phyloP scores from a whole-genome alignment of 2,329 filamentous ascomycete genomes.

The Scedosporium boydii region DNA sequence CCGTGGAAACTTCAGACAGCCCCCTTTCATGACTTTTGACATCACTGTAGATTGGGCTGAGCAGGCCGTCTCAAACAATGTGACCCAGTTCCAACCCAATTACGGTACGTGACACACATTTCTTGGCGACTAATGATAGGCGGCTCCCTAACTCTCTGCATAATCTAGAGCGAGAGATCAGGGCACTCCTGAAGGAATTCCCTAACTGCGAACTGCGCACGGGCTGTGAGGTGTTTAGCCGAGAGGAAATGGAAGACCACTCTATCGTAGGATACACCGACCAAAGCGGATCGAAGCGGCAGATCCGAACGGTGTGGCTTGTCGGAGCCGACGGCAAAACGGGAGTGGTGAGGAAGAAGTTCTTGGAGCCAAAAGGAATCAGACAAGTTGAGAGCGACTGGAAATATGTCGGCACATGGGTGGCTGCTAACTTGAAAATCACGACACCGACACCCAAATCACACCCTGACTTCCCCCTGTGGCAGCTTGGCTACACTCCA shows the following conservation, averaged over 20 bases:
- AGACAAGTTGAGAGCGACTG: slow-evolving; percentile 20
- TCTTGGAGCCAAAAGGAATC: slow-evolving; percentile 31
- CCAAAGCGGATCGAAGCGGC: neutral
- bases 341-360: slow-evolving; percentile 33
- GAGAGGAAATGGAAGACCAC: neutral
- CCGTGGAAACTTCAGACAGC: neutral
- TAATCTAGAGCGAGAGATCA: neutral
- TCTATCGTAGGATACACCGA: neutral
- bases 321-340: slow-evolving; percentile 38
- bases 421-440: slow-evolving; percentile 36
- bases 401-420: slow-evolving; percentile 32
- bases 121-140: neutral
- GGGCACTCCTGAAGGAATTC: slow-evolving; percentile 2
- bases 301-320: slow-evolving; percentile 12
- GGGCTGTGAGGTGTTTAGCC: neutral
- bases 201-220: neutral
- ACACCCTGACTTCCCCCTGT: slow-evolving; percentile 38
- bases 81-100: slow-evolving; percentile 2
- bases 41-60: slow-evolving; percentile 1
- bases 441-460: slow-evolving; percentile 30
- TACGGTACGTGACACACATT: neutral
- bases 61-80: slow-evolving; percentile 2
- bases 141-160: neutral
- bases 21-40: slow-evolving; percentile 4
- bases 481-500: slow-evolving; percentile 33